Base-by-base conservation (phyloP, 306 rosid genomes). In the Dicorynia guianensis region DNA sequence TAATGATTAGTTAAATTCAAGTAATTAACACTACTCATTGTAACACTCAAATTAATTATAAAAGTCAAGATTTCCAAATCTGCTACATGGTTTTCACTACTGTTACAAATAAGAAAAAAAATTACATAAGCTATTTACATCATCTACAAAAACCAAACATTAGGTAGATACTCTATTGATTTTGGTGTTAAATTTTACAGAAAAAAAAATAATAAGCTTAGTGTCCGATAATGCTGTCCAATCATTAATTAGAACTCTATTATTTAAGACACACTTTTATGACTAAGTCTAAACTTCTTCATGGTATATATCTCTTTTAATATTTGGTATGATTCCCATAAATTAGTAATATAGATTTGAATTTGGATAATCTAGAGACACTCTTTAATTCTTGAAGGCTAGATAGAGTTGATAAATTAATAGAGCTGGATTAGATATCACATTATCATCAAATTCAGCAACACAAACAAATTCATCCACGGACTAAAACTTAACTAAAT, bases 401-500 rank as follows among this genome's bases (percentile, higher is more conserved):
- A 54, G 35, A 5, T 54, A 35, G 0, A 44, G n/a, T 55, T 52
- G 39, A 67, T 67, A 14, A 25, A 25, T 14, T 0, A 4, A 20
- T 52, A 44, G 42, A 52, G 36, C 34, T 52, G 17, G 33, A 39
- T 53, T 19, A 25, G 35, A 76, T 13, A 18, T 57, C 30, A 52
- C 0, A 17, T 11, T 17, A 69, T 13, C 57, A 50, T 36, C 47
- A n/a, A 72, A 20, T 73, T 74, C 25, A 62, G 39, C 36, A 81
- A 62, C 40, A 30, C 25, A 13, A 17, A n/a, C 7, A 64, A 9
- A 9, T 38, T 11, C 81, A 69, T 75, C 47, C 30, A 83, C 72
- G 65, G 59, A 71, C 58, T 79, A 75, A 15, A 83, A 79, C 30
- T 75, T 63, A 83, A 66, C 76, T 79, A 79, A 75, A 75, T 47